Base-by-base conservation (phyloP, 2,329 filamentous ascomycete species). In the Ophiocordyceps sinensis region DNA sequence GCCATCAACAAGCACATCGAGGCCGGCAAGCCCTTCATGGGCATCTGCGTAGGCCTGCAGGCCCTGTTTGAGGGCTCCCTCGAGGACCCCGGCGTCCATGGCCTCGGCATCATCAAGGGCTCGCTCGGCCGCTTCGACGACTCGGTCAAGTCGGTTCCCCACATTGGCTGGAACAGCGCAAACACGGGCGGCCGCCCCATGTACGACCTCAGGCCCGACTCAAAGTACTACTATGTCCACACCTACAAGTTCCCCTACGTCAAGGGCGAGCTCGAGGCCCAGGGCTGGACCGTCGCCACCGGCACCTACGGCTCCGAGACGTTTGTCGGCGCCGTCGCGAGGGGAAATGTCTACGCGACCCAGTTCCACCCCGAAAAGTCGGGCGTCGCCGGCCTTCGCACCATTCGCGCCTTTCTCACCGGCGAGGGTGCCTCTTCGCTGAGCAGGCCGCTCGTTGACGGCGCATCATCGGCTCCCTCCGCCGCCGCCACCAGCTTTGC, bases 171-270 rank as follows among this genome's bases (percentile, higher is more conserved):
- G 91, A 98, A 98, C 63, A 87, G 80, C 51, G 91, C 93, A 36
- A 80, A 79, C 52, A 77, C 80, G 1, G 64, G 53, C 45, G 65
- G 60, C 45, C 62, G 56, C 43, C 59, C 57, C 50, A 73, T 96
- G 43, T 95, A 89, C 60, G 87, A 83, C 43, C 65, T 98, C 41
- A 69, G 75, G 26, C 79, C 85, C 1, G 71, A 73, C 41, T 94
- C 85, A 56, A 98, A 96, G 62, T 98, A 98, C 69, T 98, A 98
- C 66, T 98, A 98, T 57, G 89, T 98, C 43, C 91, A 98, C 69
- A 88, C 86, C 2, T 98, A 91, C 64, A 88, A 87, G 43, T 80
- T 78, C 23, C 81, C 81, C 3, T 94, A 95, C 59, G 64, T 65
- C 40, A 63, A 73, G 37, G 85, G 82, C 30, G 71, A 81, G 48